Evolutionary conservation across 768 basidiomycete species (phyloP).

Genomic region (Lentinus brumalis): DNA sequence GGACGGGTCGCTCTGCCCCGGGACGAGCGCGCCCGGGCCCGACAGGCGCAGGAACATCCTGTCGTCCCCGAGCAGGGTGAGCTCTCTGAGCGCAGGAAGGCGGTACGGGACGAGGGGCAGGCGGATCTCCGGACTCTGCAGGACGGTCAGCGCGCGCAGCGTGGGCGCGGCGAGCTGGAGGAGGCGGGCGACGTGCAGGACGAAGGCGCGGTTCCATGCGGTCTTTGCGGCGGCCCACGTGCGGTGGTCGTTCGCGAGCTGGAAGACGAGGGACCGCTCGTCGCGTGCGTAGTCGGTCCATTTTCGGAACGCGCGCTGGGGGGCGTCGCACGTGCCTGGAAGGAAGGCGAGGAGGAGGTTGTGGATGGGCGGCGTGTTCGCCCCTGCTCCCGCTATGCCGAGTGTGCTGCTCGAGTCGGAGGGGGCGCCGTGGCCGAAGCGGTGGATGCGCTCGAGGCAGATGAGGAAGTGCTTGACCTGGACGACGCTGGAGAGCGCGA

Average conservation of each 20-base stretch:
- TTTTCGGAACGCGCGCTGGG: slow-evolving; percentile 11
- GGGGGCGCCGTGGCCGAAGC: not conserved
- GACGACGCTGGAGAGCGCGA: slow-evolving; percentile 8
- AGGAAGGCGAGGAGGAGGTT: slow-evolving; percentile 19
- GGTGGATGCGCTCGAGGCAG: slow-evolving; percentile 16
- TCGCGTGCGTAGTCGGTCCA: slow-evolving; percentile 17
- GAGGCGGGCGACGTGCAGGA: slow-evolving; percentile 15
- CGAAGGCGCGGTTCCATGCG: slow-evolving; percentile 15
- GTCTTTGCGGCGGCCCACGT: slow-evolving; percentile 10
- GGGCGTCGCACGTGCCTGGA: slow-evolving; percentile 16
- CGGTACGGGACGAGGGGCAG: slow-evolving; percentile 7
- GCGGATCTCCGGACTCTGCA: slow-evolving; percentile 14
- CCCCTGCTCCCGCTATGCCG: too few relatives aligned
- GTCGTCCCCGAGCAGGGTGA: slow-evolving; percentile 19
- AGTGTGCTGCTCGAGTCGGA: not conserved
- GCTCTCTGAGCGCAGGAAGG: slow-evolving; percentile 16
- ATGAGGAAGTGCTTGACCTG: slow-evolving; percentile 14
- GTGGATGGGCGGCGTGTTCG: not conserved
- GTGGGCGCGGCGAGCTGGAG: slow-evolving; percentile 8
- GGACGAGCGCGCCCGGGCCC: slow-evolving; percentile 2
- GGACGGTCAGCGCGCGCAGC: slow-evolving; percentile 12
- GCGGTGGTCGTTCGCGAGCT: slow-evolving; percentile 11
- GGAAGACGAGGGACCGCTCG: slow-evolving; percentile 9
- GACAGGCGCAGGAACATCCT: slow-evolving; percentile 9
- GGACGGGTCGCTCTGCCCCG: slow-evolving; percentile 10